These are phyloP conservation scores for Earliella scabrosa DNA, from an alignment of 1,284 basidiomycete species.

Conservation along the genomic window DNA sequence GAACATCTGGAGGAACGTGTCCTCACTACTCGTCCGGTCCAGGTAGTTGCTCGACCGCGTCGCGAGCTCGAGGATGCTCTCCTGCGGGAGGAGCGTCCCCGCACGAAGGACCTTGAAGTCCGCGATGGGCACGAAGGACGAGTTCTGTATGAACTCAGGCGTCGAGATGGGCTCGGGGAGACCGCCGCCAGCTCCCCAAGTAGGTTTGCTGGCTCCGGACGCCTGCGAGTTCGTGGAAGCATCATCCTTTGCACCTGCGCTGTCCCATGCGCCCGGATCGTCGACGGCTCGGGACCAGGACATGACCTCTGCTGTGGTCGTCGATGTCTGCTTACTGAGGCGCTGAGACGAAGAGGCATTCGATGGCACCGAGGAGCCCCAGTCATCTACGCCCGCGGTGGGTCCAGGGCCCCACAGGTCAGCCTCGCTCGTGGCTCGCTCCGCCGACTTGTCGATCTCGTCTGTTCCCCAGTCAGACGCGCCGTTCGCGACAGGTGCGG, in stretches of 20 bases:
- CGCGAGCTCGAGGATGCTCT: slow-evolving; percentile 50
- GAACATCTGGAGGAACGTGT: slow-evolving; percentile 53
- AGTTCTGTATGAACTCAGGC: not conserved
- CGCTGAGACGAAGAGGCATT: too few relatives aligned
- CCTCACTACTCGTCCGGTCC: slow-evolving; percentile 29
- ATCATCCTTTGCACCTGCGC: too few relatives aligned
- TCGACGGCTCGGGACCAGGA: too few relatives aligned
- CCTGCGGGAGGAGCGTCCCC: slow-evolving; percentile 46
- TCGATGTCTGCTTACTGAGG: too few relatives aligned
- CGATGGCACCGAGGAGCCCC: not conserved
- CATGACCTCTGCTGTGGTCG: too few relatives aligned
- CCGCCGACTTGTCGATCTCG: not conserved
- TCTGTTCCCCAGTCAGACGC: not conserved
- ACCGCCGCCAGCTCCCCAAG: slow-evolving; percentile 39
- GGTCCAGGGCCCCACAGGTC: slow-evolving; percentile 8
- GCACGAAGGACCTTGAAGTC: slow-evolving; percentile 43
- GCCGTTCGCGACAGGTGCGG: too few relatives aligned
- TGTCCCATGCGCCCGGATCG: too few relatives aligned
- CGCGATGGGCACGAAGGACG: slow-evolving; percentile 22
- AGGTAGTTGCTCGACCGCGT: slow-evolving; percentile 43
- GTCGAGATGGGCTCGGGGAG: slow-evolving; percentile 32
- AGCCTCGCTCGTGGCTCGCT: not conserved
- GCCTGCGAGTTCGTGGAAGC: too few relatives aligned
- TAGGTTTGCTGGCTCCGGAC: too few relatives aligned
- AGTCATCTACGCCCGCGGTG: not conserved